phyloP scores from a whole-genome alignment of 352 stramenopile genomes.

The Globisporangium yorkense region DNA sequence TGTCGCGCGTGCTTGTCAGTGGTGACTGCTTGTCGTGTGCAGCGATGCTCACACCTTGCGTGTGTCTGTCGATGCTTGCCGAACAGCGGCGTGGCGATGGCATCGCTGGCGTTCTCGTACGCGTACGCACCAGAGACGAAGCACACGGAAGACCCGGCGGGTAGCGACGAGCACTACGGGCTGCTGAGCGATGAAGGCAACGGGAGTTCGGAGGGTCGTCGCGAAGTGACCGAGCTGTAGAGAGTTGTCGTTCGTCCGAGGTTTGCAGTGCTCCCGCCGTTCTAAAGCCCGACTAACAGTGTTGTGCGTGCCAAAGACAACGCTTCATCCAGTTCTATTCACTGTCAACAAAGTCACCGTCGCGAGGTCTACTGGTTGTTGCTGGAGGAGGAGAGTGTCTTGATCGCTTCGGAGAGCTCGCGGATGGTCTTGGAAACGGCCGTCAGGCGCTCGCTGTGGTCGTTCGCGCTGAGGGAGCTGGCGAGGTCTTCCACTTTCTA shows the following conservation, averaged over 20 bases:
- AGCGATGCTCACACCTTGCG: no score
- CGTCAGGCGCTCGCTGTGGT: conserved; percentile 54
- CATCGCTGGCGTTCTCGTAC: conserved; percentile 43
- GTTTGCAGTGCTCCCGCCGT: no score
- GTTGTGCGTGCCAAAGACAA: no score
- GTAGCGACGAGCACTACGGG: conserved; percentile 33
- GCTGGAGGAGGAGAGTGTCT: conserved; percentile 23
- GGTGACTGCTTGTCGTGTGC: not conserved
- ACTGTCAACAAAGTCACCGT: no score
- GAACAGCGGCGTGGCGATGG: conserved; percentile 29
- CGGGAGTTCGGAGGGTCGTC: conserved; percentile 23
- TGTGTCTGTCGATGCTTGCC: not conserved
- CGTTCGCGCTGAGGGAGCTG: conserved; percentile 39
- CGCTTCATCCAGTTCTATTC: no score
- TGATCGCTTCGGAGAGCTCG: conserved; percentile 55
- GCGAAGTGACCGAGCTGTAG: conserved; percentile 47
- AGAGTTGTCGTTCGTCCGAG: no score
- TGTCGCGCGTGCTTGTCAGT: no score
- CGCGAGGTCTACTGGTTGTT: not conserved
- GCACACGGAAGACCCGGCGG: conserved; percentile 22
- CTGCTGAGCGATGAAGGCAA: conserved; percentile 29
- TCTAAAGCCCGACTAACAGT: no score
- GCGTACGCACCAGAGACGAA: conserved; percentile 58
- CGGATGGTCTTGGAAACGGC: conserved; percentile 55
- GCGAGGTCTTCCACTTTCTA: conserved; percentile 76